phyloP scores from a whole-genome alignment of 164 flowering plant species.

The Tetracentron sinense region DNA sequence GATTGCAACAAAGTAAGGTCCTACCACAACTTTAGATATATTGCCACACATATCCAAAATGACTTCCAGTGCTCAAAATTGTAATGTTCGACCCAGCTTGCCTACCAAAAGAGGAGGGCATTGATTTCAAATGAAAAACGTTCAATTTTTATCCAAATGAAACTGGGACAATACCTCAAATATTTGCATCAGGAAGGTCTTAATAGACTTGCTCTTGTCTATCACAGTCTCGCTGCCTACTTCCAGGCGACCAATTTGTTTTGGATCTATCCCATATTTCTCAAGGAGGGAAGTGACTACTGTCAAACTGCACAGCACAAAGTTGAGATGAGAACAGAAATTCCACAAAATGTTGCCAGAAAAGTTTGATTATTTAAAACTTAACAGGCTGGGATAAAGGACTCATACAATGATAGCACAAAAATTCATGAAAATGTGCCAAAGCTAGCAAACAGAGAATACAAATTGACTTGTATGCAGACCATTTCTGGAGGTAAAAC shows the following conservation, averaged over 20 bases:
- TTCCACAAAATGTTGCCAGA: neutral
- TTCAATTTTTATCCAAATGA: neutral
- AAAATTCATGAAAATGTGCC: too few species aligned
- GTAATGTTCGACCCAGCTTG: too few species aligned
- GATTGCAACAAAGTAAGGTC: too few species aligned
- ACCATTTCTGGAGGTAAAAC: too few species aligned
- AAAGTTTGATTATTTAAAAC: neutral
- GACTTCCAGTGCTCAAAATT: too few species aligned
- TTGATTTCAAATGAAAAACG: neutral
- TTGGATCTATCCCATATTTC: constrained; percentile 80
- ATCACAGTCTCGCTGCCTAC: constrained; percentile 99
- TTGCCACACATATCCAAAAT: too few species aligned
- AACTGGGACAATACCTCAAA: constrained; percentile 69
- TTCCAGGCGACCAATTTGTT: constrained; percentile 93
- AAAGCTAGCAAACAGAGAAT: too few species aligned
- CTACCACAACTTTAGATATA: too few species aligned
- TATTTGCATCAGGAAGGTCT: constrained; percentile 94
- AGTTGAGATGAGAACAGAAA: neutral
- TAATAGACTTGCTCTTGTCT: constrained; percentile 99
- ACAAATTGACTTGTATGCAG: too few species aligned
- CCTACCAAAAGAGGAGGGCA: too few species aligned
- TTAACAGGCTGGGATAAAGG: neutral
- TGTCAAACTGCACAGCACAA: constrained; percentile 62
- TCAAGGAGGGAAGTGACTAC: constrained; percentile 84
- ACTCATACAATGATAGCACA: neutral